Percentiles rank a stretch among this genome's conserved stretches.
Evolutionary conservation across 495 filamentous ascomycete species (phyloP).

Genomic region (Alectoria sarmentosa): DNA sequence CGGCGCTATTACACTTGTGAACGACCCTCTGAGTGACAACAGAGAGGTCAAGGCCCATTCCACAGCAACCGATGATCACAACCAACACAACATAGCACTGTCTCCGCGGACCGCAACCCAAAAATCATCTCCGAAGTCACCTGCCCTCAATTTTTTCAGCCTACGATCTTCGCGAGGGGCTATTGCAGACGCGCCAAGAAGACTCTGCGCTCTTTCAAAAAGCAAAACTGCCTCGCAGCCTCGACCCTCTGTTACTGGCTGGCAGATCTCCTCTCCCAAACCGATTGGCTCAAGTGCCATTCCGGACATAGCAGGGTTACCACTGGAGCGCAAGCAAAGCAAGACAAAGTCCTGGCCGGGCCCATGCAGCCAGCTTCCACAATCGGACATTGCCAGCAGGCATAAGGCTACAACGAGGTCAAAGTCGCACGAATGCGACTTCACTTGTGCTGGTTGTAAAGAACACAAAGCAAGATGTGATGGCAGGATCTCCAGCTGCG

Average conservation of each 20-base stretch:
- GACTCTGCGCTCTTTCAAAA: not conserved
- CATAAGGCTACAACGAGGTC: not conserved
- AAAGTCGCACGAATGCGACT: not conserved
- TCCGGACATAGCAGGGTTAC: not conserved
- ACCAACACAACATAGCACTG: not conserved
- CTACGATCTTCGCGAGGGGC: not conserved
- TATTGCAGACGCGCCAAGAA: not conserved
- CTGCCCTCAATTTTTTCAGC: not conserved
- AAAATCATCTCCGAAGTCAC: not conserved
- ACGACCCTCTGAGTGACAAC: not conserved
- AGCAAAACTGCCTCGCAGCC: not conserved
- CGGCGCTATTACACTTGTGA: conserved; percentile 4
- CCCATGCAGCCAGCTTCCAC: conserved; percentile 1
- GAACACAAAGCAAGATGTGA: not conserved
- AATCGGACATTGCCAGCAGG: not conserved
- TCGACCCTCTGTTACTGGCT: not conserved
- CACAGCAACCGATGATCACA: not conserved
- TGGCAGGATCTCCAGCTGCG: not conserved
- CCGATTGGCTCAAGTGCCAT: conserved; percentile 6
- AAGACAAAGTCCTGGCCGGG: conserved; percentile 10
- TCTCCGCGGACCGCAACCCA: not conserved
- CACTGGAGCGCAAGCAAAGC: not conserved
- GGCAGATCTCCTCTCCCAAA: conserved; percentile 1
- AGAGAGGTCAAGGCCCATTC: conserved; percentile 3
- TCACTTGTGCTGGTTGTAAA: not conserved